Conservation (phyloP, 2,329 filamentous ascomycete species). For the Acrocalymma vagum region DNA sequence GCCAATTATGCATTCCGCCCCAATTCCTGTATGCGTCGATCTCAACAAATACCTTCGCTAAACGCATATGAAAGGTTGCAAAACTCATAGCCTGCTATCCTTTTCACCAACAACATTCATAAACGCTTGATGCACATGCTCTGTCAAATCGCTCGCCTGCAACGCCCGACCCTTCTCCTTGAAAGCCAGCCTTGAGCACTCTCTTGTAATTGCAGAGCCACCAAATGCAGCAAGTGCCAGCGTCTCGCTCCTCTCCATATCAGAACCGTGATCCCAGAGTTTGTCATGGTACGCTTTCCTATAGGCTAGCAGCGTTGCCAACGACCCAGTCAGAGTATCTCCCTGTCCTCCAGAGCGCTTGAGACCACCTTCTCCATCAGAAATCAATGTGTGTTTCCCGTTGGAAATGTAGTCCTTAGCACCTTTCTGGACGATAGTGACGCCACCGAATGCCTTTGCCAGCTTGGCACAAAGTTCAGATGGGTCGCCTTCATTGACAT, state of each 20-base stretch:
- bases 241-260: conserved; percentile 65
- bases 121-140: conserved; percentile 86
- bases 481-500: conserved; percentile 62
- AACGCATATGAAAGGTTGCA: too few species aligned
- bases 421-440: conserved; percentile 93
- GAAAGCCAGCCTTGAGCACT: conserved; percentile 89
- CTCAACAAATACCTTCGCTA: too few species aligned
- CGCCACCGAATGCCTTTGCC: conserved; percentile 80
- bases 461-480: conserved; percentile 72
- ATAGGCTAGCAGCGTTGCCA: conserved; percentile 91
- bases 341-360: conserved; percentile 96
- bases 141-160: conserved; percentile 92
- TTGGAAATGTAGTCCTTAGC: conserved; percentile 83
- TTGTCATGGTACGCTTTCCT: conserved; percentile 84
- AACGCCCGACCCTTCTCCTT: conserved; percentile 84
- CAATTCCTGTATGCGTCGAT: too few species aligned
- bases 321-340: conserved; percentile 88
- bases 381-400: conserved; percentile 76
- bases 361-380: conserved; percentile 79
- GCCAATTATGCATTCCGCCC: too few species aligned
- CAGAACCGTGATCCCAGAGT: conserved; percentile 72
- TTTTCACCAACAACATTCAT: conserved; percentile 78
- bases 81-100: conserved; percentile 30
- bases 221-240: conserved; percentile 84
- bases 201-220: conserved; percentile 86